Percentiles rank a stretch among this genome's conserved stretches.
These are phyloP conservation scores for Coprinopsis strossmayeri DNA, from an alignment of 768 basidiomycete species.

Conservation along the genomic window DNA sequence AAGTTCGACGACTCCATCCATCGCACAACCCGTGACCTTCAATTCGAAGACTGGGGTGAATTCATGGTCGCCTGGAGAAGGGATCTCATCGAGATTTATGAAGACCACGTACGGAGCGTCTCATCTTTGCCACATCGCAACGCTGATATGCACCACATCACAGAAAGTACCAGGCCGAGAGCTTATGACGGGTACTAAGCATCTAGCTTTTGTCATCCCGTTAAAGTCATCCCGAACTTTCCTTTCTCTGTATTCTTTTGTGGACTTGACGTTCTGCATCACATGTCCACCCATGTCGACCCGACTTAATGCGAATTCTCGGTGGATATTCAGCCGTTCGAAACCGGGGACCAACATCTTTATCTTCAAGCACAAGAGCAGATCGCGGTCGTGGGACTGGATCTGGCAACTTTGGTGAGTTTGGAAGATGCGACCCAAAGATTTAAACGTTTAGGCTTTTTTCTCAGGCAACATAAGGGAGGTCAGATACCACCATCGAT, in stretches of 20 bases:
- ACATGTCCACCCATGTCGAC: conserved; percentile 53
- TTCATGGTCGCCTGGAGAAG: conserved; percentile 83
- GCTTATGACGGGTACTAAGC: conserved; percentile 63
- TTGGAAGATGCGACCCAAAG: background rate
- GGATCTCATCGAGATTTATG: conserved; percentile 74
- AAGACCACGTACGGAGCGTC: conserved; percentile 55
- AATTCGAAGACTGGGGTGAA: conserved; percentile 69
- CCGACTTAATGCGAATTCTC: conserved; percentile 32
- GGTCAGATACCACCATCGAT: conserved; percentile 63
- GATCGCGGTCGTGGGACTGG: conserved; percentile 83
- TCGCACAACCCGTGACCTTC: conserved; percentile 53
- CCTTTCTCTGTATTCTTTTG: conserved; percentile 82
- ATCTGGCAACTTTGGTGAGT: conserved; percentile 77
- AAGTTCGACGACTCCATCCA: conserved; percentile 65
- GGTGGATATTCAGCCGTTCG: conserved; percentile 40
- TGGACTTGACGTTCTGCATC: conserved; percentile 79
- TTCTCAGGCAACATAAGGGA: conserved; percentile 60
- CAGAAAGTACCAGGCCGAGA: conserved; percentile 65
- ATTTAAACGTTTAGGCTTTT: background rate
- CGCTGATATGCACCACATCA: too few species aligned
- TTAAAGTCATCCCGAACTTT: conserved; percentile 54
- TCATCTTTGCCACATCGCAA: too few species aligned
- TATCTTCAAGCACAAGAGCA: conserved; percentile 75
- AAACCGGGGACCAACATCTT: conserved; percentile 79
- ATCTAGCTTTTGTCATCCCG: conserved; percentile 75